Evolutionary conservation across 2,329 filamentous ascomycete genomes (phyloP), one percentile per base, ranked within the genome.

Genomic region (Trichoderma harzianum): DNA sequence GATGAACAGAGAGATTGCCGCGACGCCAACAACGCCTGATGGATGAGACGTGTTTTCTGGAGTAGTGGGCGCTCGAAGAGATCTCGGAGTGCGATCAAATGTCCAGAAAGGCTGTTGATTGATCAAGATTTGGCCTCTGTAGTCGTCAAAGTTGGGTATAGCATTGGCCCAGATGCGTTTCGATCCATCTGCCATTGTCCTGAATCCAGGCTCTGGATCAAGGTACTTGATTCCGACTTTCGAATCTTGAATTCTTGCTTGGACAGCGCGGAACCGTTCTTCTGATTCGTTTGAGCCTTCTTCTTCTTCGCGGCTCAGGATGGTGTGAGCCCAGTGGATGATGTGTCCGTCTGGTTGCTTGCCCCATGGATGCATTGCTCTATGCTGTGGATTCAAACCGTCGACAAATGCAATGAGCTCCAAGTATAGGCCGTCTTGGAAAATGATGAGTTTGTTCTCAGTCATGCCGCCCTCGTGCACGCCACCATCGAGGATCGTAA

Each of bases 61-160:
- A 7, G 65, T 60, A 16, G 57, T 14, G 2, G 65, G 65, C 18
- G 53, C 65, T 47, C 65, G 7, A 10, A 68, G 36, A 30, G 34
- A 47, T 18, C 65, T 18, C 7, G 53, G 65, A 6, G 65, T 68
- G 3, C 65, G 51, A 55, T 68, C 65, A 47, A 68, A 60, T 16
- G 65, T 68, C 65, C 65, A 68, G 26, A 68, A 68, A 7, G 65
- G 65, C 53, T 68, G 65, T n/a, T 68, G 65, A 16, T 68, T 68
- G 65, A 68, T 47, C 24, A 26, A 32, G 4, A 68, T 8, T 28
- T 36, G 34, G 0, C 65, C 65, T n/a, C 32, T 60, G 26, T 47
- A 47, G 18, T 12, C 26, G 8, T 68, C 65, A 47, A 68, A 68
- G 51, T 47, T 68, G 26, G 65, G 65, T 24, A 68, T 68, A 2